Evolutionary conservation across 345 rosid species (phyloP), one percentile per base, ranked within the genome.

Genomic region (Eutrema japonicum): DNA sequence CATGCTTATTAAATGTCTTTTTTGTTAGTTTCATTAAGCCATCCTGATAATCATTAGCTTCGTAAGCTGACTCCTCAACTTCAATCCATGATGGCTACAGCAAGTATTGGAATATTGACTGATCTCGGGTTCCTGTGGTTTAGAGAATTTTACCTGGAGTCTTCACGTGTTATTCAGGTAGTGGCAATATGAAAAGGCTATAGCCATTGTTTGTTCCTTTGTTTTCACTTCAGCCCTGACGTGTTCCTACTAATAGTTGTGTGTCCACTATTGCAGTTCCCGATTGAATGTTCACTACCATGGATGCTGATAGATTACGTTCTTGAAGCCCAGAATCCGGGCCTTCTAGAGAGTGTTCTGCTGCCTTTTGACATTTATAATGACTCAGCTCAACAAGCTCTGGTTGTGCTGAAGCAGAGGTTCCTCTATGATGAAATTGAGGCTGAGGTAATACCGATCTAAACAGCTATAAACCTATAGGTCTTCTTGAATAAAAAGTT

Each of bases 161-260:
- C 99, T 73, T 95, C 99, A 73, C 99, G 94, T 71, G 99, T 92
- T 71, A 95, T 95, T 78, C 99, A 95, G 97, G 99, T 95, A 82
- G 53, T 3, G 7, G 61, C 33, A 13, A 7, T 46, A 64, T 14
- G 47, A 48, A 70, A 59, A 14, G 18, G 8, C 11, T 76, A 27
- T 61, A 49, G 8, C 27, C 35, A 30, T 6, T 9, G 9, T 51
- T 62, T 53, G 54, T 64, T 38, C 11, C 43, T 52, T 43, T 48
- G 41, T 50, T 58, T 64, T 65, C 54, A 38, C 71, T 56, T 67
- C 35, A 53, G 1, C 35, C 63, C 33, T 48, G 67, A 48, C 45
- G 18, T 66, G 40, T 69, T 64, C 46, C 67, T 67, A 64, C 53
- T 36, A 29, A 68, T 22, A 4, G 42, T 66, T 48, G 32, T 71